Base-by-base conservation (phyloP, 2,329 filamentous ascomycete genomes). In the Cercospora sp. region DNA sequence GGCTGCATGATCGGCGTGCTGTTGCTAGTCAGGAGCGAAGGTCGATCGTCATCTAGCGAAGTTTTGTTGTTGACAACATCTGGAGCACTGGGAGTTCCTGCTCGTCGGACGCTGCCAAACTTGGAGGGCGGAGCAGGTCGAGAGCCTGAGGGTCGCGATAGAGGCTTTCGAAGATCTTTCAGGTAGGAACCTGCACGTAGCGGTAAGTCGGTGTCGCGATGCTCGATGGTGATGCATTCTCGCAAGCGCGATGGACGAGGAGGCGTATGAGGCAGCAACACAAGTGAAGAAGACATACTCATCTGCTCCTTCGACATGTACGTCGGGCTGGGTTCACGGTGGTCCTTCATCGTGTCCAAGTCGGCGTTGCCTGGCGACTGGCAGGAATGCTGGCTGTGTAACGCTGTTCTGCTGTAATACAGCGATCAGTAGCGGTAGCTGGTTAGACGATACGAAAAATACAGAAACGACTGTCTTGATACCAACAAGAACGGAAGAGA, bases 81-180 rank as follows among this genome's bases (percentile, higher is more conserved):
- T 60, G 45, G n/a, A 58, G 51, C 32, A 28, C 26, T 45, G 32
- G 30, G 24, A 61, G 69, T 79, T 70, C 71, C 78, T 66, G 59
- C 77, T 74, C 59, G 66, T 66, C 71, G 73, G 67, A 75, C 63
- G 65, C 72, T 75, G 30, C 65, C 69, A 61, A 76, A 77, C 72
- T 82, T 79, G 70, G 83, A 85, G 24, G 83, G 80, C 10, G 87
- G 88, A 57, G 85, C 85, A 68, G 91, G 90, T 71, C 91, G 85
- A 61, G 90, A 90, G 70, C 91, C 91, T 66, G 88, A 90, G 8
- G 91, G 91, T 66, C 91, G 86, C 40, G 86, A 83, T 66, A 88
- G 83, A 79, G 87, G 91, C 73, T 85, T 87, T 73, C 91, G 89
- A 40, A 94, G 85, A 72, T 89, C 87, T 73, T 89, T 84, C 40